These are phyloP conservation scores for Prunus mume DNA, from an alignment of 306 rosid species.

Conservation along the genomic window DNA sequence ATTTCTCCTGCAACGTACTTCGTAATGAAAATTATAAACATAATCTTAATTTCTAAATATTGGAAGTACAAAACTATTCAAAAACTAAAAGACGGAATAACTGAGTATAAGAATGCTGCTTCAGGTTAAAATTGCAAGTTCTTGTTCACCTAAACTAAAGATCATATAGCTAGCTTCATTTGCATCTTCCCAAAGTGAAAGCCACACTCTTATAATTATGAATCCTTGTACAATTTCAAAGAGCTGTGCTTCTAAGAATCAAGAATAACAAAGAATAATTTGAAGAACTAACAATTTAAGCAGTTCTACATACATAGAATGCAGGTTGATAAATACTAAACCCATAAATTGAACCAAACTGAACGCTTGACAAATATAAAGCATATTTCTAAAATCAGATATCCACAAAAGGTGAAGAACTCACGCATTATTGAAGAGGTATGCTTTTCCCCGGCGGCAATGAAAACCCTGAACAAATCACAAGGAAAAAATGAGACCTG, in stretches of 20 bases:
- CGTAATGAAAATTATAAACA: no score
- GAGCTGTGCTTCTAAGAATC: neutral
- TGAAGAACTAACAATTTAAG: neutral
- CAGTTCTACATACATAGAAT: neutral
- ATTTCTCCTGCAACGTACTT: neutral
- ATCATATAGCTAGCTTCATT: neutral
- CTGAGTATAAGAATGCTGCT: neutral
- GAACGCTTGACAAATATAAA: neutral
- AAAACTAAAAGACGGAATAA: no score
- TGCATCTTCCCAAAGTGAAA: neutral
- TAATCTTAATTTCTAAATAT: no score
- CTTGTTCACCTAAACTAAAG: neutral
- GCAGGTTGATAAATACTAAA: neutral
- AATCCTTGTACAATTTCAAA: neutral
- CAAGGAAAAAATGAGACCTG: constrained; percentile 21
- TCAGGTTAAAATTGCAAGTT: neutral
- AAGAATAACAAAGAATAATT: neutral
- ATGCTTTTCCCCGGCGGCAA: constrained; percentile 79
- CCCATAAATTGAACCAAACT: neutral
- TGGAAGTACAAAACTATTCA: no score
- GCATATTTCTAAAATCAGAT: neutral
- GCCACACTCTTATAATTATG: neutral
- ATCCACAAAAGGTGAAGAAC: constrained; percentile 29
- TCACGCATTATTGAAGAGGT: constrained; percentile 76
- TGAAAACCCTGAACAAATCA: constrained; percentile 54